Conservation (phyloP, 148 eudicot species). For the Pharnaceum exiguum region DNA sequence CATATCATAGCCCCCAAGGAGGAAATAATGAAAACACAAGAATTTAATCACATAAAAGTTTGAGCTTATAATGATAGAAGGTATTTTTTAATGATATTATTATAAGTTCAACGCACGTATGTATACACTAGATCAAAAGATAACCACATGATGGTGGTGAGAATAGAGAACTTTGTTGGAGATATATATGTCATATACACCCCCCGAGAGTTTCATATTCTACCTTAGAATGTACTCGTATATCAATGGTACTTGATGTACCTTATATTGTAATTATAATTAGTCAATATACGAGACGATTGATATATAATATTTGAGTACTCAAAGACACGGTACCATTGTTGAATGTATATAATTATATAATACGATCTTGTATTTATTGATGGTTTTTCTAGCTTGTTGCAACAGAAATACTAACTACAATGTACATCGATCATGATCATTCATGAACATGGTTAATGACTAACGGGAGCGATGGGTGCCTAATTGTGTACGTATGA, state of each 20-base stretch:
- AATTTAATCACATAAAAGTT: neutral
- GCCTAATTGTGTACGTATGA: too few species aligned
- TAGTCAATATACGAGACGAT: neutral
- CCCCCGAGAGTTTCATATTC: too few species aligned
- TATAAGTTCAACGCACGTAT: conserved; percentile 29
- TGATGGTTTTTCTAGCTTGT: neutral
- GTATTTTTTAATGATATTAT: conserved; percentile 11
- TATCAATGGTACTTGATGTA: neutral
- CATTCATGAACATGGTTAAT: too few species aligned
- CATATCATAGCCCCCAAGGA: conserved; percentile 31
- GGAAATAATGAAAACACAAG: neutral
- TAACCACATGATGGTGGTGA: conserved; percentile 12
- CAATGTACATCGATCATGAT: too few species aligned
- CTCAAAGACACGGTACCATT: too few species aligned
- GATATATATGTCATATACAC: conserved; percentile 6
- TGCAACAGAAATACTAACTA: conserved; percentile 5
- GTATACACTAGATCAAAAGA: neutral
- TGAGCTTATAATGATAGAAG: conserved; percentile 18
- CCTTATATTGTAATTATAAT: conserved; percentile 6
- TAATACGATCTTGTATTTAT: neutral
- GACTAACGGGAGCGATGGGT: too few species aligned
- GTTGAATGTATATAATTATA: neutral
- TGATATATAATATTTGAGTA: neutral
- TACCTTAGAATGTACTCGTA: neutral
- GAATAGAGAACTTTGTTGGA: conserved; percentile 21